These are phyloP conservation scores for Penicillium sp. DNA, from an alignment of 2,329 filamentous ascomycete species.

Conservation along the genomic window DNA sequence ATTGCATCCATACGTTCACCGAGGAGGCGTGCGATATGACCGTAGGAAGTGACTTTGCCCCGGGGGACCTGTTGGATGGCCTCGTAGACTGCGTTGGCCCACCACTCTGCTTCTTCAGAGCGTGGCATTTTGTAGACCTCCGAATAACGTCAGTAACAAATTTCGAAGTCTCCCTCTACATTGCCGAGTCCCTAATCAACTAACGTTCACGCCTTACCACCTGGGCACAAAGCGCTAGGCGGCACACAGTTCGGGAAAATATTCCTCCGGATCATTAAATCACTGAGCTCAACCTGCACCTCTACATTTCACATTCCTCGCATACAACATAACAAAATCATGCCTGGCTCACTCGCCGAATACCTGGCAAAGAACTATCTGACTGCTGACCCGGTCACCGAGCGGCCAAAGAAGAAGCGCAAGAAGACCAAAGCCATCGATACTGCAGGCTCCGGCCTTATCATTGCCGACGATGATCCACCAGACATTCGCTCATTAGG, in stretches of 20 bases:
- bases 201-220: neutral
- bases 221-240: conserved; percentile 3
- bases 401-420: conserved; percentile 56
- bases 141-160: neutral
- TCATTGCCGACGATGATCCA: conserved; percentile 45
- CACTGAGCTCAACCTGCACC: conserved; percentile 7
- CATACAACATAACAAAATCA: conserved; percentile 5
- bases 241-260: conserved; percentile 22
- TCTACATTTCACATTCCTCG: neutral
- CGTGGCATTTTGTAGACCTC: conserved; percentile 38
- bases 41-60: conserved; percentile 85
- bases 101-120: conserved; percentile 49
- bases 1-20: conserved; percentile 55
- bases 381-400: conserved; percentile 55
- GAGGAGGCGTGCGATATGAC: conserved; percentile 63
- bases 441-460: conserved; percentile 41
- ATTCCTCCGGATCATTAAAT: conserved; percentile 23
- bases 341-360: conserved; percentile 59
- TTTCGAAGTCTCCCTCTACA: neutral
- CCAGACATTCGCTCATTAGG: conserved; percentile 34
- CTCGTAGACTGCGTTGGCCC: conserved; percentile 67
- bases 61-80: conserved; percentile 81
- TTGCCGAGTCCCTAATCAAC: neutral
- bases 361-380: conserved; percentile 94
- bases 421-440: conserved; percentile 52